Conservation (phyloP, 129 eudicot species). For the Centella asiatica region DNA sequence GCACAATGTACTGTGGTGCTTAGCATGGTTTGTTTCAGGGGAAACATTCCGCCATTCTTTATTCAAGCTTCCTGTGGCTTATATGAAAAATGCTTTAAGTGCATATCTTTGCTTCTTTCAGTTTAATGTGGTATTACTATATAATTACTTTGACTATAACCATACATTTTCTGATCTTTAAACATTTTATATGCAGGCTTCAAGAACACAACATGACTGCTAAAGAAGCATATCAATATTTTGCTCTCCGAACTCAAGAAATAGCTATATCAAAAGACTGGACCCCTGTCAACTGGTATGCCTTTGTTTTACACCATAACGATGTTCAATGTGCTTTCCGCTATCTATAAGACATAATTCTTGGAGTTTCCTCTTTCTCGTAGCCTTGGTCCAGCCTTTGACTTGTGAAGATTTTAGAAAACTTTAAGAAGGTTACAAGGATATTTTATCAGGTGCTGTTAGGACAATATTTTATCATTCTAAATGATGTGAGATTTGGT, state of each 20-base stretch:
- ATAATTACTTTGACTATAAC: neutral
- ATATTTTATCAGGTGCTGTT: neutral
- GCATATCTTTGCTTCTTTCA: neutral
- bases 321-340: neutral
- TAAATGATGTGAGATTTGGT: neutral
- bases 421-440: neutral
- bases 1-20: neutral
- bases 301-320: neutral
- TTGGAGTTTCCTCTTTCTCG: neutral
- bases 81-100: neutral
- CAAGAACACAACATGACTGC: conserved; percentile 61
- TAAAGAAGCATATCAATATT: conserved; percentile 87
- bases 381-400: no score
- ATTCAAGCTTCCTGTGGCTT: neutral
- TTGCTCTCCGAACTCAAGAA: conserved; percentile 87
- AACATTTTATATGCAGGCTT: conserved; percentile 51
- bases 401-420: neutral
- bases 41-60: neutral
- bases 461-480: neutral
- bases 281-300: conserved; percentile 92
- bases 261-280: conserved; percentile 66
- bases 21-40: neutral
- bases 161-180: neutral
- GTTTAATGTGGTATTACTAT: neutral
- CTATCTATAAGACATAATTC: neutral